Evolutionary conservation across 2,329 filamentous ascomycete species (phyloP).

Genomic region (Paracorniculantispora psalliotae): DNA sequence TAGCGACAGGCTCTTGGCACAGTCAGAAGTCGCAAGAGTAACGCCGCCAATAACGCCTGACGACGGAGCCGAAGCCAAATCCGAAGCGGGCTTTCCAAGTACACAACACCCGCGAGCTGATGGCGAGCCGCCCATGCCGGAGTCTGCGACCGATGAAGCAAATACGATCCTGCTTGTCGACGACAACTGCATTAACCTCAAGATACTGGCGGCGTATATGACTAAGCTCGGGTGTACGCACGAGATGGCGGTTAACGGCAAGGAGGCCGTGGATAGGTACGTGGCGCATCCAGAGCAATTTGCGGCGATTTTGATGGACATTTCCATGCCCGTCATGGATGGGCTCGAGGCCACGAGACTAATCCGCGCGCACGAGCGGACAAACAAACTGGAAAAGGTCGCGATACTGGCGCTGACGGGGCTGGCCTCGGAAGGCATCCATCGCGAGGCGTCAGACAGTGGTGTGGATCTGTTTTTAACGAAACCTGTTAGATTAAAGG

Average conservation of each 20-base stretch:
- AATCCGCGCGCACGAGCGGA: constrained; percentile 41
- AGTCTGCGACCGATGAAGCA: not conserved
- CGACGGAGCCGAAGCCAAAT: not conserved
- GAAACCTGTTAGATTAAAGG: constrained; percentile 38
- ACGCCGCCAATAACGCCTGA: not conserved
- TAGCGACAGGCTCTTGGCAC: not conserved
- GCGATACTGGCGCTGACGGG: constrained; percentile 45
- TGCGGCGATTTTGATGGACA: constrained; percentile 38
- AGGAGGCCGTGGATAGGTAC: constrained; percentile 29
- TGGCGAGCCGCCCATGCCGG: too few species aligned
- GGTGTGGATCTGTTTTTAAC: constrained; percentile 47
- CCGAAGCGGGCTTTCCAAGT: too few species aligned
- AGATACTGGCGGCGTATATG: constrained; percentile 30
- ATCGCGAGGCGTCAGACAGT: constrained; percentile 43
- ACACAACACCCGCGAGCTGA: not conserved
- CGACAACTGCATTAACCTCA: constrained; percentile 37
- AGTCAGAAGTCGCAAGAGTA: not conserved
- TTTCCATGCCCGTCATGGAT: constrained; percentile 46
- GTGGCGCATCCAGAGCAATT: constrained; percentile 20
- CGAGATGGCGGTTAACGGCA: constrained; percentile 29
- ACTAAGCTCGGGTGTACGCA: constrained; percentile 28
- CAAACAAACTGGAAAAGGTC: constrained; percentile 32
- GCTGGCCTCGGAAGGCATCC: constrained; percentile 38
- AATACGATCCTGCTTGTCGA: constrained; percentile 33
- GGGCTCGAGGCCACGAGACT: constrained; percentile 39